Conservation (phyloP, 1,284 basidiomycete species). For the Malassezia caprae region DNA sequence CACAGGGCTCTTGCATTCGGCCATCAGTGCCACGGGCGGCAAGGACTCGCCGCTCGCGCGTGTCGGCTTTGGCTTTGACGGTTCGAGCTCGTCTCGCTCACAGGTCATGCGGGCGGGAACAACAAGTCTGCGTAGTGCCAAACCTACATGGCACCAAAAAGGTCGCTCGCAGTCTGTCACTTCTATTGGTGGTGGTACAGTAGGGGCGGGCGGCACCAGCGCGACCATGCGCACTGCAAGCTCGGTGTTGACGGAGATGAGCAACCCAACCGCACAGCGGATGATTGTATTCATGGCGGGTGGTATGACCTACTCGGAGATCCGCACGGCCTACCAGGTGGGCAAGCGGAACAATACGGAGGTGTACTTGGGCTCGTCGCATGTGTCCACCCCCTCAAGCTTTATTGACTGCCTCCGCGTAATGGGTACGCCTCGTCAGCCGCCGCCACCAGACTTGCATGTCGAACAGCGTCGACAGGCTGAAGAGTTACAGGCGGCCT, state of each 20-base stretch:
- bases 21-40: slow-evolving; percentile 17
- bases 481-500: slow-evolving; percentile 5
- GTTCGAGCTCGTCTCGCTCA: slow-evolving; percentile 2
- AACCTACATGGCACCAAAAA: slow-evolving; percentile 22
- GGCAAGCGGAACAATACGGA: slow-evolving; percentile 70
- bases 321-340: slow-evolving; percentile 74
- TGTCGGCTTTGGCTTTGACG: slow-evolving; percentile 17
- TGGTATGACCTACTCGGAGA: slow-evolving; percentile 92
- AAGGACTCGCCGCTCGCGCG: slow-evolving; percentile 24
- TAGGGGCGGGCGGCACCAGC: slow-evolving; percentile 8
- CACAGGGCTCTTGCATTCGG: slow-evolving; percentile 15
- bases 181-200: slow-evolving; percentile 17
- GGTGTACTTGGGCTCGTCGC: slow-evolving; percentile 85
- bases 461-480: slow-evolving; percentile 21
- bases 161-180: slow-evolving; percentile 13
- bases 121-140: slow-evolving; percentile 17
- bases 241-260: slow-evolving; percentile 1
- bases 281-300: slow-evolving; percentile 84
- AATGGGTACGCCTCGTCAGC: slow-evolving; percentile 28
- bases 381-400: slow-evolving; percentile 67
- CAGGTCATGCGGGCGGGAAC: slow-evolving; percentile 1
- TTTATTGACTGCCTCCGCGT: slow-evolving; percentile 74
- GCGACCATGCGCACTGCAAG: background rate
- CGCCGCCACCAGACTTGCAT: slow-evolving; percentile 4
- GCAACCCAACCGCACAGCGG: slow-evolving; percentile 62